Base-by-base conservation (phyloP, 345 rosid species). In the Arabidopsis arenosa region DNA sequence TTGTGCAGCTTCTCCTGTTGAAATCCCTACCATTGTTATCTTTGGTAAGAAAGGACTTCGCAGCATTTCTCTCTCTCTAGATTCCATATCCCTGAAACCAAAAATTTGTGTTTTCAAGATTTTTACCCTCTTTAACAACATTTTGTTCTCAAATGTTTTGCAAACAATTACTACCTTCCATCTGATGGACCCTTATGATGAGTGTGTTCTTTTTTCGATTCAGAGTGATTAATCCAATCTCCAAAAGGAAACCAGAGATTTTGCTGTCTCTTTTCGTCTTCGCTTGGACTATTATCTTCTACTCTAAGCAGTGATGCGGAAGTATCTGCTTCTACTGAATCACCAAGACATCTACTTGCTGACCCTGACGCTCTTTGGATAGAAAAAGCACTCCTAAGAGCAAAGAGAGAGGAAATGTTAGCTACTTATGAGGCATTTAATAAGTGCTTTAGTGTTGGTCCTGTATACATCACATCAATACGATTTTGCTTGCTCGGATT, bases 11-110 rank as follows among this genome's bases (percentile, higher is more conserved):
- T 92, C 97, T 52, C 89, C 89, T 0, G 89, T 88, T 58, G 99
- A 90, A 80, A 95, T 86, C 11, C 99, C 99, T 6, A 95, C 97
- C 99, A 95, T 92, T 33, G 97, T 95, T 45, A 95, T 83, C 88
- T 88, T 95, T n/a, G 99, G 99, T 79, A 95, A 91, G 73, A 90
- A 89, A 62, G 97, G 97, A 72, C 80, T 92, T 2, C 57, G 51
- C 75, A 80, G 82, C 70, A 82, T 52, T 73, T 85, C 83, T 41
- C 68, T 84, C 55, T 66, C 82, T 59, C 58, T 52, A 60, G 32
- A 23, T 57, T 88, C 85, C 15, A 55, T 71, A 39, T 21, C 65
- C 75, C 89, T 84, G 82, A 73, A 62, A 75, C 26, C 37, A 2
- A 57, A 61, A 52, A 12, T 2, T 1, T 40, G 8, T 59, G 11